Percentiles rank a stretch among this genome's conserved stretches.
Conservation (phyloP, 192 early-diverging fungal species). For the Neocallimastix lanati region DNA sequence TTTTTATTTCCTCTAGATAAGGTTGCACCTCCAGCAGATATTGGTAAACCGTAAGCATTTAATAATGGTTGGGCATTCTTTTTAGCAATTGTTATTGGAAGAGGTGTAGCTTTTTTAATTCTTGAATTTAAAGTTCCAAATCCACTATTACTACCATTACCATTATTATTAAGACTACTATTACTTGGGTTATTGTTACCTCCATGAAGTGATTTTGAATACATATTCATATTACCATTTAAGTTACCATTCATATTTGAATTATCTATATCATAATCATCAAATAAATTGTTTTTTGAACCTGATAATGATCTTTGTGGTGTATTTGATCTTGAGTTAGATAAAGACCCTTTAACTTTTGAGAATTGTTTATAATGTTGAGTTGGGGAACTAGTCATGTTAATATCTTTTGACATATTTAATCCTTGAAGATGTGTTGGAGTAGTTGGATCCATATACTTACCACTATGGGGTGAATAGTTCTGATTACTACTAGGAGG, state of each 20-base stretch:
- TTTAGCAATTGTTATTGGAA: not conserved
- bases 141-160: not conserved
- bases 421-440: not conserved
- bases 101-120: not conserved
- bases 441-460: not conserved
- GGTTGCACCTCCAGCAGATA: not conserved
- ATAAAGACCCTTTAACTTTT: not conserved
- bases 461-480: not conserved
- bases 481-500: not conserved
- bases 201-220: not conserved
- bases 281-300: not conserved
- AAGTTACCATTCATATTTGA: no score
- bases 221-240: not conserved
- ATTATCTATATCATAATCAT: not conserved
- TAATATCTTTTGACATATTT: not conserved
- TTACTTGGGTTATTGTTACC: not conserved
- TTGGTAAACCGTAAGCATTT: not conserved
- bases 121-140: not conserved
- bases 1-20: constrained; percentile 1
- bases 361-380: not conserved
- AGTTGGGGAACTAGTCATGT: not conserved
- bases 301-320: not conserved
- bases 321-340: not conserved
- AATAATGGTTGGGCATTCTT: not conserved
- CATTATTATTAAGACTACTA: not conserved